These are phyloP conservation scores for Anisodus tanguticus DNA, from an alignment of 257 asterid species.

Conservation along the genomic window DNA sequence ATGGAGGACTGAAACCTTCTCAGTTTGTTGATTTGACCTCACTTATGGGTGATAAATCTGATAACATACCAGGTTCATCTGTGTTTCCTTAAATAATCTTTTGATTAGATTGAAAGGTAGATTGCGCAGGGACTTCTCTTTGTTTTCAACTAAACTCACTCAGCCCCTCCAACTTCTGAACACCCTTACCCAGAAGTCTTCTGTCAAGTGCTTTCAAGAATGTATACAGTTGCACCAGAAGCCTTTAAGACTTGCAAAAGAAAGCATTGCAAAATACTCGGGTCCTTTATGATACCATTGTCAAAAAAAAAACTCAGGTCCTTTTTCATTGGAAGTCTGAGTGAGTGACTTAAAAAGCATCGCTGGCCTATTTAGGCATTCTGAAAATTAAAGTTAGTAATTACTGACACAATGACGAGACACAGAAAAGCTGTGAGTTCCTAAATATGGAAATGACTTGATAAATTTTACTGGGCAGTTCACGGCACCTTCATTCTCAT, in stretches of 20 bases:
- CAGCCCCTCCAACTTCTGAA: conserved; percentile 8
- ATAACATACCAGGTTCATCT: conserved; percentile 88
- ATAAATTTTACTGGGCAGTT: not conserved
- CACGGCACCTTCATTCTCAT: conserved; percentile 11
- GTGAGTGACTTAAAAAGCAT: not conserved
- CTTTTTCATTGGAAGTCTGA: conserved; percentile 2
- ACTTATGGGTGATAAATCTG: conserved; percentile 90
- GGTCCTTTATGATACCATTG: not conserved
- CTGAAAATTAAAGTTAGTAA: not conserved
- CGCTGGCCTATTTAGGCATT: conserved; percentile 22
- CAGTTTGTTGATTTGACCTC: conserved; percentile 94
- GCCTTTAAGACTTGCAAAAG: not conserved
- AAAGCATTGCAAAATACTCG: not conserved
- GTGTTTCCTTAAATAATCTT: conserved; percentile 21
- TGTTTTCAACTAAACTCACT: conserved; percentile 16
- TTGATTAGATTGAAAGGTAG: conserved; percentile 2
- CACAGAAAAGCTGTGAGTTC: not conserved
- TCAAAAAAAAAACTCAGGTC: not conserved
- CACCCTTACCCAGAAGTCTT: conserved; percentile 1
- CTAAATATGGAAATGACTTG: not conserved
- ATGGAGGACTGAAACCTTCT: conserved; percentile 80
- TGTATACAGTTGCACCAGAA: not conserved
- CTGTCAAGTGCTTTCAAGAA: not conserved
- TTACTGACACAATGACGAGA: conserved; percentile 1
- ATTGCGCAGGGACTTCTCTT: not conserved